These are phyloP conservation scores for Amphicarpaea edgeworthii DNA, from an alignment of 306 rosid species.

Conservation along the genomic window DNA sequence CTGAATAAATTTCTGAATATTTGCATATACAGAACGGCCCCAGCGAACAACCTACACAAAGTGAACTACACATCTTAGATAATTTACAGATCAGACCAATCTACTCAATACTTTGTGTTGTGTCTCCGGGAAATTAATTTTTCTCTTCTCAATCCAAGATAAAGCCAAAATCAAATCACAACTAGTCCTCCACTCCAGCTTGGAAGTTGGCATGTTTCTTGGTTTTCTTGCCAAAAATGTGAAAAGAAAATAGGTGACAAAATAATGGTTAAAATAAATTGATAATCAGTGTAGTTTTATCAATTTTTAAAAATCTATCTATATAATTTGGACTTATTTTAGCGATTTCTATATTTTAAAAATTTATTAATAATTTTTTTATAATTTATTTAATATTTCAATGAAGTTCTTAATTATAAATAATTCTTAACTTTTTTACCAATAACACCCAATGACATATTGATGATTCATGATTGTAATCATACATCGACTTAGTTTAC, in stretches of 20 bases:
- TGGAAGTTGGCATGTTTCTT: constrained; percentile 33
- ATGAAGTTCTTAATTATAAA: not conserved
- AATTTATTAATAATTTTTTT: not conserved
- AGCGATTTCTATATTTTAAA: not conserved
- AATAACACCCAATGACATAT: not conserved
- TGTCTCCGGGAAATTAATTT: constrained; percentile 13
- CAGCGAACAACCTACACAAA: constrained; percentile 90
- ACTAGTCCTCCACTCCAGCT: not conserved
- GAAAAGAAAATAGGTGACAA: constrained; percentile 22
- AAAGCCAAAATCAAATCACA: constrained; percentile 21
- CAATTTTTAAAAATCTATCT: not conserved
- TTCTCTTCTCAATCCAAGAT: constrained; percentile 31
- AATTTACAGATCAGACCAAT: constrained; percentile 34
- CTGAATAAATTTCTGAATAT: constrained; percentile 97
- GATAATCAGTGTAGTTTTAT: not conserved
- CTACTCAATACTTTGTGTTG: constrained; percentile 1
- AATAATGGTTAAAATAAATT: not conserved
- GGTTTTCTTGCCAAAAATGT: constrained; percentile 15
- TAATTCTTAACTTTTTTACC: not conserved
- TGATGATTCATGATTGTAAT: not conserved
- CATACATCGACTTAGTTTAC: not conserved
- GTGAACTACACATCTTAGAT: constrained; percentile 33
- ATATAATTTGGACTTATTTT: not conserved
- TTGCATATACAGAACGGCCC: constrained; percentile 99
- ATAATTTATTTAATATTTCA: not conserved